Percentiles rank a stretch among this genome's conserved stretches.
These are phyloP conservation scores for Clarireedia homoeocarpa DNA, from an alignment of 2,329 filamentous ascomycete species.

Conservation along the genomic window DNA sequence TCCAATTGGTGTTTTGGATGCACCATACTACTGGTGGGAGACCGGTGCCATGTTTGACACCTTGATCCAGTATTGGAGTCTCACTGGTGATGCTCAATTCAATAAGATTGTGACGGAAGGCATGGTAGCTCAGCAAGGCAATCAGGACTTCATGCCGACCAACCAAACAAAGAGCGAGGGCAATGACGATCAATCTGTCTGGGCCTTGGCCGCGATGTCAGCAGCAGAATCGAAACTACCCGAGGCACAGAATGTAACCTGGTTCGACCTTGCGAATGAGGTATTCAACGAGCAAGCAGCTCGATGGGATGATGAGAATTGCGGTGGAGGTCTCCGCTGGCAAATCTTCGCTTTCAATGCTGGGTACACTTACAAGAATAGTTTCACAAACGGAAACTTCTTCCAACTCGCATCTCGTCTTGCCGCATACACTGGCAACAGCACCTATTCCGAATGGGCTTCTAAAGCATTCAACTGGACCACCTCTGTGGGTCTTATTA, in stretches of 20 bases:
- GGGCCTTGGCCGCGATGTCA: slow-evolving; percentile 60
- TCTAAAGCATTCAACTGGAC: slow-evolving; percentile 57
- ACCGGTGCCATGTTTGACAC: slow-evolving; percentile 61
- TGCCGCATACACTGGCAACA: slow-evolving; percentile 60
- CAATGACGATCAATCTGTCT: slow-evolving; percentile 67
- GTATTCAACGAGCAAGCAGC: slow-evolving; percentile 61
- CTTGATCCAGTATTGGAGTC: slow-evolving; percentile 58
- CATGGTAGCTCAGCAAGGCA: slow-evolving; percentile 51
- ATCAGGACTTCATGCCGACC: slow-evolving; percentile 52
- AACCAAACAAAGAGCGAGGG: slow-evolving; percentile 53
- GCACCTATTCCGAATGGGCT: slow-evolving; percentile 56
- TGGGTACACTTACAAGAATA: slow-evolving; percentile 70
- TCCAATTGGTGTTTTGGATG: slow-evolving; percentile 12
- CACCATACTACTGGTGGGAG: slow-evolving; percentile 54
- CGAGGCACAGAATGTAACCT: slow-evolving; percentile 42
- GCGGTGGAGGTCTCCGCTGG: slow-evolving; percentile 66
- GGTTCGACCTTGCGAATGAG: slow-evolving; percentile 46
- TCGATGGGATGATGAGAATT: slow-evolving; percentile 56
- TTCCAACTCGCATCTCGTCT: slow-evolving; percentile 62
- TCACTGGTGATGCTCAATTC: slow-evolving; percentile 54
- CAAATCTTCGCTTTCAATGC: slow-evolving; percentile 68
- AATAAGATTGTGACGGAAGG: slow-evolving; percentile 50
- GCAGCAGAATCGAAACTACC: slow-evolving; percentile 59
- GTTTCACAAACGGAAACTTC: slow-evolving; percentile 53
- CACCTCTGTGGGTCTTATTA: slow-evolving; percentile 46